A percentile compares a stretch with the other conserved stretches of the same genome.
phyloP scores from a whole-genome alignment of 805 yeast species.

The Jamesozyma piceae region DNA sequence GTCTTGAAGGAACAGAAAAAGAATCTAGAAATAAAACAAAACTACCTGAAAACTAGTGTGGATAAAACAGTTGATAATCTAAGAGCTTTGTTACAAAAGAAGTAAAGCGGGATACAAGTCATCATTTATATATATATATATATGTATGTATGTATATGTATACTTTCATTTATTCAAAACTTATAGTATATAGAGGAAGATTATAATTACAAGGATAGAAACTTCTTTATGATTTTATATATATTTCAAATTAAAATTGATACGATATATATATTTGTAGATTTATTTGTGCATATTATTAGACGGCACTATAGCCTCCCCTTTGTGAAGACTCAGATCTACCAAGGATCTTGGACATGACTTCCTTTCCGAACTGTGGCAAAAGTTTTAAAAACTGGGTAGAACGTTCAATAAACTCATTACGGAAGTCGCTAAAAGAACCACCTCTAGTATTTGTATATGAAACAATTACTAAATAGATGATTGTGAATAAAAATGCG shows the following conservation, averaged over 20 bases:
- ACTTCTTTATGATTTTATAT: not conserved
- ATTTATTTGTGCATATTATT: no score
- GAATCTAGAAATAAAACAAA: conserved; percentile 56
- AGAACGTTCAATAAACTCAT: conserved; percentile 62
- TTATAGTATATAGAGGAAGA: not conserved
- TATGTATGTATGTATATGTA: not conserved
- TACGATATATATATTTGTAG: not conserved
- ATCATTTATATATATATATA: no score
- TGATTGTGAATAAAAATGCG: conserved; percentile 57
- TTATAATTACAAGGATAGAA: no score
- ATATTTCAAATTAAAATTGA: no score
- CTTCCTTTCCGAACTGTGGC: conserved; percentile 60
- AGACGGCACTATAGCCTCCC: conserved; percentile 93
- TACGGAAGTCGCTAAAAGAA: conserved; percentile 58
- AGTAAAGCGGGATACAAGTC: not conserved
- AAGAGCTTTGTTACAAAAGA: conserved; percentile 34
- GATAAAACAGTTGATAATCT: conserved; percentile 62
- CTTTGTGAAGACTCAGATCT: conserved; percentile 38
- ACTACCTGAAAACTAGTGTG: conserved; percentile 66
- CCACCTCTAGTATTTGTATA: conserved; percentile 67
- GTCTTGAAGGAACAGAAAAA: conserved; percentile 49
- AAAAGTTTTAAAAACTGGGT: conserved; percentile 47
- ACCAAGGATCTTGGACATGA: conserved; percentile 57
- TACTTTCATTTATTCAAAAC: not conserved
- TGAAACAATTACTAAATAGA: conserved; percentile 59